Base-by-base conservation (phyloP, 1,139 yeast genomes). In the Casaregolazyma suthepensis region DNA sequence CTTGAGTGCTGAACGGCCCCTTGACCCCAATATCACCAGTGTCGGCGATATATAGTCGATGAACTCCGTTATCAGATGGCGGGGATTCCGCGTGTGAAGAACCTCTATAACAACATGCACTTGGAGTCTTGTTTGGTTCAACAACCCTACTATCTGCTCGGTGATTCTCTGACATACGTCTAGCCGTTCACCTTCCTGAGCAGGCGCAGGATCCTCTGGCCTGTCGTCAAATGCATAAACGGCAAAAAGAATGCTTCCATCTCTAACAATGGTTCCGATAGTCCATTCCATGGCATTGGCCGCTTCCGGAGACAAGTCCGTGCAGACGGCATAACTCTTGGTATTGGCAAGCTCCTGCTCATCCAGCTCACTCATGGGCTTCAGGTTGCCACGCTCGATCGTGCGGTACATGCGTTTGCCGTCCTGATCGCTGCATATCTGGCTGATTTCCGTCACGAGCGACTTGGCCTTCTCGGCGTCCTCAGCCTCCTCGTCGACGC, bases 271-370 rank as follows among this genome's bases (percentile, higher is more conserved):
- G 0, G 96, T 83, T 1, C 97, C 97, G 60, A 91, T 77, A 48
- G 91, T 81, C 89, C 96, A 91, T 63, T 89, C 95, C 46, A 91
- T 75, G 0, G 97, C 95, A 68, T 87, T 88, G 40, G 79, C 77
- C 3, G 96, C 85, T 63, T 89, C 97, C 0, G 91, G 89, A 1
- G 93, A 85, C 62, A 87, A 79, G 66, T 88, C 96, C 73, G 87
- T 81, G 64, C 93, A 87, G 37, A 87, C 78, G 54, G 88, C 74
- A 68, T 83, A 88, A 68, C 87, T 80, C 66, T 83, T 85, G 45
- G 87, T 87, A n/a, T 78, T 52, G 43, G 67, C 63, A 22, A 48
- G 26, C 2, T 45, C 49, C 9, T 42, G 19, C 42, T 52, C 51
- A 7, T 43, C 42, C 37, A 42, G n/a, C 49, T 66, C 64, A 23